phyloP scores from a whole-genome alignment of 805 yeast genomes.

The Candida schatavii region DNA sequence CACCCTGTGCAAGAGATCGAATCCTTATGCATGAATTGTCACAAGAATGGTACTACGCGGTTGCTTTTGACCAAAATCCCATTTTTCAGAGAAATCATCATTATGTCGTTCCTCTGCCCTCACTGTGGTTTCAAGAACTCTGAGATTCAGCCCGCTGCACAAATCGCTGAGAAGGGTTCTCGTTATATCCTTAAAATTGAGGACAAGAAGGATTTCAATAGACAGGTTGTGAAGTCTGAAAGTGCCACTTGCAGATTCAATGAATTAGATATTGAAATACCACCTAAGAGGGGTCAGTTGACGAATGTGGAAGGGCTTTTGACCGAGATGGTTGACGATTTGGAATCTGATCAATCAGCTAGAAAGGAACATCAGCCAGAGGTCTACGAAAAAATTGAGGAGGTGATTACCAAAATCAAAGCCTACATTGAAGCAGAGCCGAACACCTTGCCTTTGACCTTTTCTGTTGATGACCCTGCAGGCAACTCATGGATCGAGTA shows the following conservation, averaged over 20 bases:
- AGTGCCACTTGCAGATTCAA: conserved; percentile 74
- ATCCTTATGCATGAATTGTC: conserved; percentile 95
- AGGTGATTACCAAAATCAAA: conserved; percentile 59
- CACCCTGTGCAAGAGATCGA: conserved; percentile 95
- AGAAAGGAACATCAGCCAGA: conserved; percentile 76
- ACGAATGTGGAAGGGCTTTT: conserved; percentile 91
- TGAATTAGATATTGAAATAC: conserved; percentile 90
- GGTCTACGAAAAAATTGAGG: conserved; percentile 69
- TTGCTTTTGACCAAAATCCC: conserved; percentile 87
- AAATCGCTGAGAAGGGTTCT: conserved; percentile 85
- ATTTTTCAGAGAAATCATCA: conserved; percentile 80
- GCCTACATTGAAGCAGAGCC: conserved; percentile 63
- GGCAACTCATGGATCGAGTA: conserved; percentile 97
- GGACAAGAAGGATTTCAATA: conserved; percentile 66
- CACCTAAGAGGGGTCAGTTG: conserved; percentile 90
- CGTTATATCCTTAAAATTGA: conserved; percentile 70
- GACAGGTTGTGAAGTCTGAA: conserved; percentile 92
- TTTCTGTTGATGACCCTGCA: conserved; percentile 85
- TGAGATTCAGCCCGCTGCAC: conserved; percentile 94
- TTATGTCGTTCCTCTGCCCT: conserved; percentile 95
- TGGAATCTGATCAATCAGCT: conserved; percentile 74
- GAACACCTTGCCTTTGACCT: conserved; percentile 70
- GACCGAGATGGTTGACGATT: conserved; percentile 77
- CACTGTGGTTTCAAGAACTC: conserved; percentile 90
- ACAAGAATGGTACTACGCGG: conserved; percentile 78